A percentile compares a stretch with the other conserved stretches of the same genome.
These are phyloP conservation scores for Hsuehochloa calcarea DNA, from an alignment of 176 grass and related monocot genomes.

Conservation along the genomic window DNA sequence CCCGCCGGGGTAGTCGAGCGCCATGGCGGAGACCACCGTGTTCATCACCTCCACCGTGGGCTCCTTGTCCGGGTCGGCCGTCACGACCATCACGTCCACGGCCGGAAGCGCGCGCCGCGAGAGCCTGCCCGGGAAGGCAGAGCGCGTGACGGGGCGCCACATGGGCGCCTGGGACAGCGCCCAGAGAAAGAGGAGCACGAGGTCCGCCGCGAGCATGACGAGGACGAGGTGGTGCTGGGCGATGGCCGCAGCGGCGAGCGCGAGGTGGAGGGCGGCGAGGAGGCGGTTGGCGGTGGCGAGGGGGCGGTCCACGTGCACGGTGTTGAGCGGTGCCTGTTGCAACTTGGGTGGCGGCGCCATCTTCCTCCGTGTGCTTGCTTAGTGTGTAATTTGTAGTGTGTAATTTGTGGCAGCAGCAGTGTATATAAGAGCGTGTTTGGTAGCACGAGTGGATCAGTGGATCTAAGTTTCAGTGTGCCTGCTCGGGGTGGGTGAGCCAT, in stretches of 20 bases:
- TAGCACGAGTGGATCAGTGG: no score
- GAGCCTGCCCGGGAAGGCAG: conserved; percentile 39
- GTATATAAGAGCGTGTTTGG: no score
- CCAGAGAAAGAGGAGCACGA: conserved; percentile 52
- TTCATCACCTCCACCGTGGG: conserved; percentile 47
- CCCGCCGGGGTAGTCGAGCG: conserved; percentile 68
- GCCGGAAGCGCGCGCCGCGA: conserved; percentile 17
- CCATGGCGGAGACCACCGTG: conserved; percentile 78
- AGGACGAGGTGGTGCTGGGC: conserved; percentile 1
- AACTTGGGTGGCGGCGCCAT: not conserved
- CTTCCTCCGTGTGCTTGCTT: no score
- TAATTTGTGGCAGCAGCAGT: no score
- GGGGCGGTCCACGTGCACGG: conserved; percentile 25
- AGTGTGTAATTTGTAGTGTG: no score
- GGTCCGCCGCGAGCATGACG: conserved; percentile 35
- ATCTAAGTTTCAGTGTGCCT: no score
- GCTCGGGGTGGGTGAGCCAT: no score
- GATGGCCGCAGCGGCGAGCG: conserved; percentile 10
- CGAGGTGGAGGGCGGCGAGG: conserved; percentile 32
- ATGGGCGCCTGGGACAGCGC: conserved; percentile 39
- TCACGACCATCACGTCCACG: conserved; percentile 53
- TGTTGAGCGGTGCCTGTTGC: conserved; percentile 5
- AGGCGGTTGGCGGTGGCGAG: conserved; percentile 36
- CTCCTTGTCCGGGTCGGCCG: conserved; percentile 61
- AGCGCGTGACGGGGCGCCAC: conserved; percentile 43